Evolutionary conservation across 345 rosid species (phyloP), one percentile per base, ranked within the genome.

Genomic region (Eucalyptus microcorys): DNA sequence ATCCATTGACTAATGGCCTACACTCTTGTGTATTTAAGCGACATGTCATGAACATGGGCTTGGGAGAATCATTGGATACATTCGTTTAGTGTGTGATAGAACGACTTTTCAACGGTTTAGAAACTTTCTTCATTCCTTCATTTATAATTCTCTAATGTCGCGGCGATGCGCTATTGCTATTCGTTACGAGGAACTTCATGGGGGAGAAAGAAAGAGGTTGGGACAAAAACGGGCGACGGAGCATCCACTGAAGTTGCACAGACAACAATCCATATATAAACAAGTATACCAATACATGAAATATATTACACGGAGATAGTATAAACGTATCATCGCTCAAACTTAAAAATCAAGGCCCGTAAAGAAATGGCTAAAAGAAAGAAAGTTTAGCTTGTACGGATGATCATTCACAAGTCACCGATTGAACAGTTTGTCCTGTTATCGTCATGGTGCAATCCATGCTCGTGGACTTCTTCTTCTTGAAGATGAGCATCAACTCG

Each of bases 381-480:
- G 83, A 37, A 76, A 76, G 14, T 76, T 6, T 76, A 76, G 47
- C 21, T 32, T 8, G 49, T 55, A 8, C 88, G 1, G 34, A 83
- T 26, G 52, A 52, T n/a, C 48, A 87, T 37, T 87, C 49, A 86
- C 90, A 89, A 4, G 30, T 50, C 61, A 89, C 42, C 12, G 86
- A 61, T 86, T 55, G 87, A 66, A 89, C 79, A 32, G 89, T 55
- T 86, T 49, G 10, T 17, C 81, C 24, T 34, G 32, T 21, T 27
- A 89, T 87, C 2, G 49, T 9, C 90, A 89, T 89, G 64, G 89
- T 48, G 61, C 90, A 89, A 47, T 89, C 59, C 90, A 89, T 89
- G 57, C 87, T 88, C 22, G 90, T 87, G 55, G 89, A 80, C 80
- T 89, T 89, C 90, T 89, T 89, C 84, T 89, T 89, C 89, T 89